Base-by-base conservation (phyloP, 1,284 basidiomycete species). In the Cryptococcus amylolentus region DNA sequence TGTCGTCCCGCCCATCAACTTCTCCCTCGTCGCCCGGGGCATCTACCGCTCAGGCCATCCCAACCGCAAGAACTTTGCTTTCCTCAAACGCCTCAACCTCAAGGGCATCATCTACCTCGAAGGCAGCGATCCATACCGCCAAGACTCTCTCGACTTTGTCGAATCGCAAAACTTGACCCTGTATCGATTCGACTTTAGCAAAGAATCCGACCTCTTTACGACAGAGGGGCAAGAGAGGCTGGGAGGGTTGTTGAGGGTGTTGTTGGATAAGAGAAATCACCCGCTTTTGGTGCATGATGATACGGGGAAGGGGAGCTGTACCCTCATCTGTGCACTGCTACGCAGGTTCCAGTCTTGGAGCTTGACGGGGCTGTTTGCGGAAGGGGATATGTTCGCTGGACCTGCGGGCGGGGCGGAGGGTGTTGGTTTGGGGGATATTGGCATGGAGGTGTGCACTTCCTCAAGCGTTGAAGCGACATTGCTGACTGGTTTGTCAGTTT, bases 1-100 rank as follows among this genome's bases (percentile, higher is more conserved):
- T 14, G 58, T 76, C 8, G 72, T 79, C 7, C 70, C 77, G 42
- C 78, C 79, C 12, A 78, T 79, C 63, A 79, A 79, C 62, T 80
- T 79, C 61, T 75, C 76, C 2, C 70, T 77, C 27, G 73, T 77
- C 50, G 71, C 66, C 37, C 69, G 68, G 1, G 71, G 72, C 8
- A 64, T 77, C n/a, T 76, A 75, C 54, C 57, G 75, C 12, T 72
- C 68, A 7, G 77, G 77, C 0, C 76, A 78, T 61, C 77, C 77
- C 4, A 77, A 78, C 55, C 63, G 61, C 52, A 71, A 73, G 61
- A 78, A 78, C 63, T 73, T 73, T 51, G 54, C 71, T 0, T 42
- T 42, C 16, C 67, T 79, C 27, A 60, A 60, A 12, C 52, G 67
- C 28, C 63, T 79, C n/a, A 64, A 66, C 3, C 57, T 79, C 18